A percentile compares a stretch with the other conserved stretches of the same genome.
Conservation (phyloP, 495 filamentous ascomycete species). For the Hypoxylon fragiforme region DNA sequence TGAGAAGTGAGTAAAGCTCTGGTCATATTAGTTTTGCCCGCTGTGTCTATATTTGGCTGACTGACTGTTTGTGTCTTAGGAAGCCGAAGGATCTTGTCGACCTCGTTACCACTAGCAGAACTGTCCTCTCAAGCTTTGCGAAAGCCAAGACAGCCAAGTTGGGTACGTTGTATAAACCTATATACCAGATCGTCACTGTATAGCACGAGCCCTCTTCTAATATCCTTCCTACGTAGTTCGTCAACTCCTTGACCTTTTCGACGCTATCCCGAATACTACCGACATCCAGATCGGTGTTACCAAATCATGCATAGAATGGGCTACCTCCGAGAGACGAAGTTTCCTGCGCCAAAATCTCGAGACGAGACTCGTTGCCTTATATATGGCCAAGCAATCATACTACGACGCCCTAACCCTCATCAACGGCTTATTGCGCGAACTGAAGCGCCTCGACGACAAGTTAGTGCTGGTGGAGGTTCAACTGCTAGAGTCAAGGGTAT, state of each 20-base stretch:
- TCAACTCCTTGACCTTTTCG: slow-evolving; percentile 94
- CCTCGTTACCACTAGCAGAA: slow-evolving; percentile 86
- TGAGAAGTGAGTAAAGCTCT: slow-evolving; percentile 60
- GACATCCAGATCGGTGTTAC: slow-evolving; percentile 93
- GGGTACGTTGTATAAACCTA: too few relatives aligned
- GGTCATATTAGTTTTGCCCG: background rate
- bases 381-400: slow-evolving; percentile 95
- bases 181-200: too few relatives aligned
- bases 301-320: slow-evolving; percentile 99
- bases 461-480: slow-evolving; percentile 98
- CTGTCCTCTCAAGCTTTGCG: slow-evolving; percentile 90
- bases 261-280: slow-evolving; percentile 86
- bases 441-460: slow-evolving; percentile 98
- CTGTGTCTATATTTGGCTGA: too few relatives aligned
- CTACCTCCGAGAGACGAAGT: slow-evolving; percentile 83
- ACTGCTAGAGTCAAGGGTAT: slow-evolving; percentile 92
- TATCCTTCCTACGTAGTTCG: slow-evolving; percentile 65
- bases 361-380: slow-evolving; percentile 87
- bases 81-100: slow-evolving; percentile 86
- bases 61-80: too few relatives aligned
- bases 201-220: slow-evolving; percentile 9
- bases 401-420: slow-evolving; percentile 96
- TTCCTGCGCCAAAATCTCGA: slow-evolving; percentile 98
- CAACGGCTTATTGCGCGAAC: slow-evolving; percentile 89
- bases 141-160: slow-evolving; percentile 99